These are phyloP conservation scores for Sphaerulina musiva DNA, from an alignment of 2,329 filamentous ascomycete genomes.

Conservation along the genomic window DNA sequence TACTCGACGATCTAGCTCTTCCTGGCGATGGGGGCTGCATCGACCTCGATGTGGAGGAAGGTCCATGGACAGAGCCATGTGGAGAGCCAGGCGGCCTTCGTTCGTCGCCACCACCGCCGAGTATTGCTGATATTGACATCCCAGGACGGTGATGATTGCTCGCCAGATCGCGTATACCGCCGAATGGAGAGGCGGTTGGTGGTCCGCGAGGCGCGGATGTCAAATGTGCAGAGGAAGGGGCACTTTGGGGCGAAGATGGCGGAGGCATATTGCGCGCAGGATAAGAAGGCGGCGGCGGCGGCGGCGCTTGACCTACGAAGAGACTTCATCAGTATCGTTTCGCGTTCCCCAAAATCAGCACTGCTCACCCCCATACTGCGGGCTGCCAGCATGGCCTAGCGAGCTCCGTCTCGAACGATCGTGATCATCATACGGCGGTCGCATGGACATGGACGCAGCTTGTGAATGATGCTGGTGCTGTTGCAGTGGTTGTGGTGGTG, in stretches of 20 bases:
- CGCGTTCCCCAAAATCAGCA: not conserved
- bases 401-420: conserved; percentile 41
- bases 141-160: conserved; percentile 52
- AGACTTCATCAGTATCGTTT: not conserved
- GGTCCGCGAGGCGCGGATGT: conserved; percentile 38
- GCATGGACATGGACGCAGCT: conserved; percentile 32
- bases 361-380: conserved; percentile 24
- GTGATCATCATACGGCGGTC: conserved; percentile 32
- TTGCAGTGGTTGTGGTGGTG: conserved; percentile 14
- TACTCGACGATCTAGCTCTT: conserved; percentile 35
- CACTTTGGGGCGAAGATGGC: conserved; percentile 44
- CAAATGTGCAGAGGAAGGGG: conserved; percentile 35
- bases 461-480: conserved; percentile 24
- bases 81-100: conserved; percentile 30
- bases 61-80: conserved; percentile 25
- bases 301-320: conserved; percentile 22
- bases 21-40: conserved; percentile 45
- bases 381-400: conserved; percentile 36
- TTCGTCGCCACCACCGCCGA: conserved; percentile 43
- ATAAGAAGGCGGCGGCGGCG: conserved; percentile 35
- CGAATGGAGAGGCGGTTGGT: conserved; percentile 42
- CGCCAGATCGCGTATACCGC: conserved; percentile 51
- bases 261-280: conserved; percentile 43
- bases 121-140: conserved; percentile 70
- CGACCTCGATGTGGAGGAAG: conserved; percentile 33